phyloP scores from a whole-genome alignment of 169 alveolate genomes.

The Plasmodium vivax region DNA sequence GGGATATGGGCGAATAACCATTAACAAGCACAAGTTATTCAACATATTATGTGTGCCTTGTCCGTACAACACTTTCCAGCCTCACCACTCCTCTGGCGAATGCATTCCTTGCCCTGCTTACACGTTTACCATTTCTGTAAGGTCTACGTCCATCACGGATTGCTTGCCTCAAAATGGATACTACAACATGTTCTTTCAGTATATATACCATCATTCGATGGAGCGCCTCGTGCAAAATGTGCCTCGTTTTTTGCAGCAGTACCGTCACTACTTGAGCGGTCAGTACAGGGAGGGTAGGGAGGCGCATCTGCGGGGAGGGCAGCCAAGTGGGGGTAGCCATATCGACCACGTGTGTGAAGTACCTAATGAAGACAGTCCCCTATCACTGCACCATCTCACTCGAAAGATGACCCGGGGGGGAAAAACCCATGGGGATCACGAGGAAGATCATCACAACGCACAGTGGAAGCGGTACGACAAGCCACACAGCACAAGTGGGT shows the following conservation, averaged over 20 bases:
- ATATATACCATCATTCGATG: constrained; percentile 23
- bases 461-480: not conserved
- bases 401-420: not conserved
- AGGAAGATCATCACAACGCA: not conserved
- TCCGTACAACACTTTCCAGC: constrained; percentile 80
- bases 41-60: constrained; percentile 78
- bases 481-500: not conserved
- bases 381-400: not conserved
- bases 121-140: constrained; percentile 73
- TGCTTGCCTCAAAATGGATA: constrained; percentile 82
- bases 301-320: not conserved
- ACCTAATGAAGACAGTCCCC: not conserved
- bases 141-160: constrained; percentile 76
- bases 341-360: not conserved
- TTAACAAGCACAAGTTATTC: constrained; percentile 72
- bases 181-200: constrained; percentile 44
- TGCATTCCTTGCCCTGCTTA: constrained; percentile 84
- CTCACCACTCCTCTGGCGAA: constrained; percentile 69
- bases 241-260: constrained; percentile 47
- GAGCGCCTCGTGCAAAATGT: not conserved
- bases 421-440: not conserved
- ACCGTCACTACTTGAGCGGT: constrained; percentile 13
- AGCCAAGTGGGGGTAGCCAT: not conserved
- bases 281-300: not conserved
- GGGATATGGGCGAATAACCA: constrained; percentile 79